phyloP scores from a whole-genome alignment of 2,329 filamentous ascomycete species.

The Alternaria sp. region DNA sequence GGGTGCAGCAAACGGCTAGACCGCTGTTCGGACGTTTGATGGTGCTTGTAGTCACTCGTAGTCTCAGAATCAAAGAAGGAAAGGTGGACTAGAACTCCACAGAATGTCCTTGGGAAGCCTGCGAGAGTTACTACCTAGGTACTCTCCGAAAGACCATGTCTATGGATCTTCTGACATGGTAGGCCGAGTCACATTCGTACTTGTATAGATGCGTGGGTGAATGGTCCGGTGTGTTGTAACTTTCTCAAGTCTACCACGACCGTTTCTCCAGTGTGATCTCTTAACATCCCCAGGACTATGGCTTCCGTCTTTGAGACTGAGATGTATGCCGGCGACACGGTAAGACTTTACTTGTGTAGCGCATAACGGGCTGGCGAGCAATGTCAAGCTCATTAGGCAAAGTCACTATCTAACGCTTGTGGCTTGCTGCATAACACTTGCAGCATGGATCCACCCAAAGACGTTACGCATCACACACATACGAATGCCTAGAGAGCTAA shows the following conservation, averaged over 20 bases:
- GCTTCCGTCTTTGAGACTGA: too few species aligned
- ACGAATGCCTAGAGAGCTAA: not conserved
- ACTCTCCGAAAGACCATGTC: too few species aligned
- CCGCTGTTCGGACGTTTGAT: not conserved
- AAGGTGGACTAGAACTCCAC: not conserved
- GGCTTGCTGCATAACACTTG: not conserved
- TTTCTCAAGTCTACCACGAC: not conserved
- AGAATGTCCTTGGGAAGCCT: not conserved
- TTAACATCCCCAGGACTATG: too few species aligned
- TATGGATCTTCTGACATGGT: not conserved
- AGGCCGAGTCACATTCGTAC: not conserved
- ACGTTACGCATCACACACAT: not conserved
- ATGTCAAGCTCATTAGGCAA: too few species aligned
- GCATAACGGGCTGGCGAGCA: not conserved
- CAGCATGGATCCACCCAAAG: not conserved
- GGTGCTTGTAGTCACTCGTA: not conserved
- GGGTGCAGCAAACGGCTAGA: not conserved
- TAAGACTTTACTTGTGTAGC: not conserved
- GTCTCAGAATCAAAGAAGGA: not conserved
- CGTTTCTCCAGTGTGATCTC: too few species aligned
- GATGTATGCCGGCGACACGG: not conserved
- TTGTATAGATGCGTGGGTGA: too few species aligned
- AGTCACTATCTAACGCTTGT: not conserved
- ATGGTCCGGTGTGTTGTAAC: not conserved
- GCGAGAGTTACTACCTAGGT: not conserved